phyloP scores from a whole-genome alignment of 2,329 filamentous ascomycete species.

The Aspergillus eucalypticola region DNA sequence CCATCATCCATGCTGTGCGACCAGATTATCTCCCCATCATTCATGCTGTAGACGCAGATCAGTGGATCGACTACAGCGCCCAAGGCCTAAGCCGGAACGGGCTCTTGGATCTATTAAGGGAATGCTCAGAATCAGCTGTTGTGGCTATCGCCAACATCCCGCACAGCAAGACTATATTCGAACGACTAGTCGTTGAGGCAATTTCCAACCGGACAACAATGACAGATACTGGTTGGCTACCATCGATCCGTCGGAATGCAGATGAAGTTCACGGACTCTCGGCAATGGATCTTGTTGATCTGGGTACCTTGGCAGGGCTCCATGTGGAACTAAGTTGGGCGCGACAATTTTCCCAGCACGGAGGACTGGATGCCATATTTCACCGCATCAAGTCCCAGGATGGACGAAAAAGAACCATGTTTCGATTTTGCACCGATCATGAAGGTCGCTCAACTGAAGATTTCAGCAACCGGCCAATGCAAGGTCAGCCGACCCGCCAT shows the following conservation, averaged over 20 bases:
- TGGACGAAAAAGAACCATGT: conserved; percentile 1
- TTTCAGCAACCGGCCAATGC: conserved; percentile 2
- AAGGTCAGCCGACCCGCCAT: background rate
- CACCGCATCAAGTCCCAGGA: background rate
- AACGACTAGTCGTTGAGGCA: background rate
- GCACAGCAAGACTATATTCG: background rate
- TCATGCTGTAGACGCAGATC: background rate
- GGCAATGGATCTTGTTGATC: background rate
- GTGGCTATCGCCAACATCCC: conserved; percentile 5
- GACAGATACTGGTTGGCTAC: background rate
- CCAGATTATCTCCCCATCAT: background rate
- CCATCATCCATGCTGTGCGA: background rate
- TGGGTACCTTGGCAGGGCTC: background rate
- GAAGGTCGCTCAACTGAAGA: background rate
- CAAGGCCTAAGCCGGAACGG: background rate
- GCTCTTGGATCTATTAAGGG: background rate
- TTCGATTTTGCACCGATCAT: conserved; percentile 1
- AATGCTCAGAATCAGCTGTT: background rate
- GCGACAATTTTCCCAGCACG: conserved; percentile 5
- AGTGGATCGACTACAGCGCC: conserved; percentile 1
- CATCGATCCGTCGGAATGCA: background rate
- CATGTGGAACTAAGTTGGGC: conserved; percentile 9
- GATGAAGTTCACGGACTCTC: background rate
- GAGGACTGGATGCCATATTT: conserved; percentile 8
- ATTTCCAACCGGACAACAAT: background rate